Evolutionary conservation across 75 land plant genomes (phyloP).

Genomic region (Chamaecyparis obtusa): DNA sequence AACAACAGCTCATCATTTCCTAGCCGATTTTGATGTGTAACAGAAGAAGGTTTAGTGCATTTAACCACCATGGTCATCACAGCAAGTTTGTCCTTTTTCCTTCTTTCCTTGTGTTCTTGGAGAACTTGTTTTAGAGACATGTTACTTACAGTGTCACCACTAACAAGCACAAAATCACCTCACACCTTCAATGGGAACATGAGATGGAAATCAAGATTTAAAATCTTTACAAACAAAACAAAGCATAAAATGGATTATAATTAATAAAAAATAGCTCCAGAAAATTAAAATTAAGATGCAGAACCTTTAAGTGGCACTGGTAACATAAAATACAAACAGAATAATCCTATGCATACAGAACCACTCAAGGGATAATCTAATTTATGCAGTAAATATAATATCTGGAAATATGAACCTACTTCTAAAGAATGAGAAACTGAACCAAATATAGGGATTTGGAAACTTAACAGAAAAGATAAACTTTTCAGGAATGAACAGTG

Average conservation of each 20-base stretch:
- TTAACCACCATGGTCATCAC: conserved; percentile 95
- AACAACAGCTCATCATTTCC: conserved; percentile 89
- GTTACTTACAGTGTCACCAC: conserved; percentile 95
- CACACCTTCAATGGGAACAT: conserved; percentile 52
- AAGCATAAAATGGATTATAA: neutral
- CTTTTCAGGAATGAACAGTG: neutral
- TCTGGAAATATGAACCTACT: neutral
- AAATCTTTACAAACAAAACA: conserved; percentile 1
- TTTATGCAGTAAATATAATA: neutral
- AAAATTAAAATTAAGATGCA: conserved; percentile 1
- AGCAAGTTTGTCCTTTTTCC: conserved; percentile 81
- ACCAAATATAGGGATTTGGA: neutral
- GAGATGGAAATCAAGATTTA: conserved; percentile 2
- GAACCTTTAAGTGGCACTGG: neutral
- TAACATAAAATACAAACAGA: neutral
- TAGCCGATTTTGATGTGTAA: conserved; percentile 80
- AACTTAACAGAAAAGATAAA: neutral
- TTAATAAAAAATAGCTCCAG: neutral
- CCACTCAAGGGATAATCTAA: neutral
- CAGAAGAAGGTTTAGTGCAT: conserved; percentile 58
- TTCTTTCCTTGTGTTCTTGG: conserved; percentile 84
- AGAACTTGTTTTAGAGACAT: conserved; percentile 76
- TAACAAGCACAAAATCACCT: conserved; percentile 90
- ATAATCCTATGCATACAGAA: neutral
- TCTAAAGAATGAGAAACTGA: neutral